phyloP scores from a whole-genome alignment of 2,329 filamentous ascomycete species.

The Alternaria dauci region DNA sequence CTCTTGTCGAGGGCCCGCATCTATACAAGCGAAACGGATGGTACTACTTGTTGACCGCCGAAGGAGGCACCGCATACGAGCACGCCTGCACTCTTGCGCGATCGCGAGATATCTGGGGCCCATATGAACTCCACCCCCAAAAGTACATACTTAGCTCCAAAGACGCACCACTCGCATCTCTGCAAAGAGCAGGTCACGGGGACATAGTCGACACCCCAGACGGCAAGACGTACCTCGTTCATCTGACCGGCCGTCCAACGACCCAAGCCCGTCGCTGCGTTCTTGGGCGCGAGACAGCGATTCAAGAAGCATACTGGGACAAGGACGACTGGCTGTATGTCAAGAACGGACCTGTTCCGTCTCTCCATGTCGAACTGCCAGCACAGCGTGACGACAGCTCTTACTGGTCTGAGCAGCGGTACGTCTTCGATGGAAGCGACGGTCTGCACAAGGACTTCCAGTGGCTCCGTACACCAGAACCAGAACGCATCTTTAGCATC shows the following conservation, averaged over 20 bases:
- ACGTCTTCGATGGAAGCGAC: conserved; percentile 58
- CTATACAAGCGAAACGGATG: conserved; percentile 48
- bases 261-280: conserved; percentile 47
- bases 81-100: conserved; percentile 53
- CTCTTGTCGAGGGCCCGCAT: conserved; percentile 50
- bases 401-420: conserved; percentile 55
- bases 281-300: conserved; percentile 50
- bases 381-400: conserved; percentile 37
- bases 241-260: conserved; percentile 46
- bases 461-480: conserved; percentile 63
- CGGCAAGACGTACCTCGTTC: conserved; percentile 47
- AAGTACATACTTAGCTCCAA: conserved; percentile 56
- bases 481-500: conserved; percentile 59
- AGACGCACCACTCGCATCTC: conserved; percentile 43
- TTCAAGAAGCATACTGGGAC: conserved; percentile 68
- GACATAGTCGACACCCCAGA: conserved; percentile 49
- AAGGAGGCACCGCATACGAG: conserved; percentile 52
- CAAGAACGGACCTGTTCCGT: conserved; percentile 60
- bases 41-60: conserved; percentile 50
- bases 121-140: conserved; percentile 51
- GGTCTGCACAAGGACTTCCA: conserved; percentile 63
- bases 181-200: conserved; percentile 50
- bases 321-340: conserved; percentile 70
- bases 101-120: conserved; percentile 51
- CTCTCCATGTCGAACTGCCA: conserved; percentile 53